These are phyloP conservation scores for Arthrobotrys megalospora DNA, from an alignment of 2,329 filamentous ascomycete species.

Conservation along the genomic window DNA sequence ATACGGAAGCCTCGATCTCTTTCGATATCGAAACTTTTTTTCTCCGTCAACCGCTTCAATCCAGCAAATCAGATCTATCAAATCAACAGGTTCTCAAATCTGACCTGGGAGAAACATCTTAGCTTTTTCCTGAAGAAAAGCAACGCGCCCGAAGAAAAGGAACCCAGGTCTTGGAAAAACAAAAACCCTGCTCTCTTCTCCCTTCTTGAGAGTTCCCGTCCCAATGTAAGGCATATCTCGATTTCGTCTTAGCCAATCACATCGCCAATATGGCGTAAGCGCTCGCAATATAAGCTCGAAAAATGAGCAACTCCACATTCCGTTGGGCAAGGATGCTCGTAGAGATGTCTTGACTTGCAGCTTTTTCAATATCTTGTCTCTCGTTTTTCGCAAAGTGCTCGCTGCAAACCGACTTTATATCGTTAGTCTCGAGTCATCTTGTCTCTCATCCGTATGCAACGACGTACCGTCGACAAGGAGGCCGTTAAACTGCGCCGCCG, in stretches of 20 bases:
- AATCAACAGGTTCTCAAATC: constrained; percentile 43
- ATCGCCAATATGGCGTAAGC: constrained; percentile 61
- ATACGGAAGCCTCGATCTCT: constrained; percentile 41
- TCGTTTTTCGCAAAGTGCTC: constrained; percentile 19
- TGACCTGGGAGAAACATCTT: constrained; percentile 23
- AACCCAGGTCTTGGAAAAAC: constrained; percentile 30
- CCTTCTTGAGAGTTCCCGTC: constrained; percentile 53
- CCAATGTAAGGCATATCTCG: constrained; percentile 52
- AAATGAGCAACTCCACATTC: constrained; percentile 61
- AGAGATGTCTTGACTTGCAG: constrained; percentile 42
- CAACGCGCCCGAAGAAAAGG: constrained; percentile 37
- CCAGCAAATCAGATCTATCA: constrained; percentile 56
- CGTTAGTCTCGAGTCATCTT: constrained; percentile 45
- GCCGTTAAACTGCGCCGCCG: constrained; percentile 42
- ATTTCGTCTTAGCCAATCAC: constrained; percentile 55
- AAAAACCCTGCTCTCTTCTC: constrained; percentile 43
- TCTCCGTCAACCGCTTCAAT: constrained; percentile 47
- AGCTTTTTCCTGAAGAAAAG: constrained; percentile 26
- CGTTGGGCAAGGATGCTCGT: constrained; percentile 55
- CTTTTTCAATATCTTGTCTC: constrained; percentile 25
- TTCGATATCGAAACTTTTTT: constrained; percentile 33
- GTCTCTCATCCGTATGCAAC: constrained; percentile 32
- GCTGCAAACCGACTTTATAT: constrained; percentile 21
- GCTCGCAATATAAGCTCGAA: constrained; percentile 53
- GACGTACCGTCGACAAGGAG: constrained; percentile 31